These are phyloP conservation scores for Allodekkera sacchari DNA, from an alignment of 805 yeast genomes.

Conservation along the genomic window DNA sequence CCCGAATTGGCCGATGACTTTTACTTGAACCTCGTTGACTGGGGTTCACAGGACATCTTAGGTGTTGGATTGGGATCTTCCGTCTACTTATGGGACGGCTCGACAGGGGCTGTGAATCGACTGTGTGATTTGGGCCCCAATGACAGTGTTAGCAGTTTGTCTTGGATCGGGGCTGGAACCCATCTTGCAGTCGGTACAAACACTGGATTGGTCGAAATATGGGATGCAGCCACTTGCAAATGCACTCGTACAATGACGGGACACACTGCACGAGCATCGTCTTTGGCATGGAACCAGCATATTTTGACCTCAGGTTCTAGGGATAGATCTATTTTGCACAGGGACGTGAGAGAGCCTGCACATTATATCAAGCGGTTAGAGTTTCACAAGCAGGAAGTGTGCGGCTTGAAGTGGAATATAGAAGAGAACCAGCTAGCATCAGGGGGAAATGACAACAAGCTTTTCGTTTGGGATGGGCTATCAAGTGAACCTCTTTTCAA, in stretches of 20 bases:
- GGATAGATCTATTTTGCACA: slow-evolving; percentile 74
- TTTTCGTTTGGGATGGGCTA: slow-evolving; percentile 82
- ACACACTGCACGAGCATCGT: slow-evolving; percentile 74
- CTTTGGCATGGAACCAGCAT: slow-evolving; percentile 92
- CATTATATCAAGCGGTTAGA: slow-evolving; percentile 68
- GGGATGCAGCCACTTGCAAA: slow-evolving; percentile 81
- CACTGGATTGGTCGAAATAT: slow-evolving; percentile 82
- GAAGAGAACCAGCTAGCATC: slow-evolving; percentile 89
- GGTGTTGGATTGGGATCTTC: slow-evolving; percentile 87
- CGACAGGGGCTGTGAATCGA: slow-evolving; percentile 72
- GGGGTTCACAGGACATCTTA: slow-evolving; percentile 85
- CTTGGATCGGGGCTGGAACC: slow-evolving; percentile 93
- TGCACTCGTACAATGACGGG: slow-evolving; percentile 91
- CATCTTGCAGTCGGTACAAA: slow-evolving; percentile 90
- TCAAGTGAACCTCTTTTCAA: slow-evolving; percentile 59
- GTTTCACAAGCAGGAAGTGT: slow-evolving; percentile 83
- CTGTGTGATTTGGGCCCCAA: slow-evolving; percentile 60
- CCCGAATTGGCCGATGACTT: slow-evolving; percentile 94
- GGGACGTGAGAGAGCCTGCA: slow-evolving; percentile 85
- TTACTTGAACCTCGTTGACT: slow-evolving; percentile 83
- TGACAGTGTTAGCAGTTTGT: slow-evolving; percentile 73
- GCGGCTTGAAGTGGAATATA: slow-evolving; percentile 91
- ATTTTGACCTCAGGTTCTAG: slow-evolving; percentile 80
- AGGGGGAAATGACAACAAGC: slow-evolving; percentile 89
- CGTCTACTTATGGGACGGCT: slow-evolving; percentile 87